Percentiles rank a stretch among this genome's conserved stretches.
Conservation (phyloP, 164 flowering plant species). For the Protea cynaroides region DNA sequence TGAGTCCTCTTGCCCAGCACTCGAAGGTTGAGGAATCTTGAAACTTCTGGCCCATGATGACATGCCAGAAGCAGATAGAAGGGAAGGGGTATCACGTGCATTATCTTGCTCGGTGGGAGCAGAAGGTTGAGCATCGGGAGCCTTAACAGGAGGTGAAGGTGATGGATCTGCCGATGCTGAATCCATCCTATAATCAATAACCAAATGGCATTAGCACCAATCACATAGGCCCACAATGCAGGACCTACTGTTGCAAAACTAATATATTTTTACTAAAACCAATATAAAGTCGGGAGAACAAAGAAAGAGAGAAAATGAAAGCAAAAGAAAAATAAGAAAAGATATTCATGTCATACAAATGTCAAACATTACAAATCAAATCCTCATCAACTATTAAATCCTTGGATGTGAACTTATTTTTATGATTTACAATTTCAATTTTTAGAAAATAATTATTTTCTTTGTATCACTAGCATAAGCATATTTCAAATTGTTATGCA, state of each 20-base stretch:
- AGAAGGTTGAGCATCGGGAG: constrained; percentile 25
- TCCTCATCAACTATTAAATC: too few species aligned
- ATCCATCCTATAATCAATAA: constrained; percentile 32
- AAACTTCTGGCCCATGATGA: constrained; percentile 81
- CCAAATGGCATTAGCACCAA: neutral
- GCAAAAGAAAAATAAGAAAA: too few species aligned
- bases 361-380: too few species aligned
- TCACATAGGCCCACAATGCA: constrained; percentile 1
- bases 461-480: too few species aligned
- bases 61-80: constrained; percentile 56
- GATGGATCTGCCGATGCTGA: constrained; percentile 35
- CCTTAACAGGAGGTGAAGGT: constrained; percentile 21
- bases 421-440: too few species aligned
- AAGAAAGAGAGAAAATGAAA: too few species aligned
- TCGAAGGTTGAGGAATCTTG: constrained; percentile 58
- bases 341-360: too few species aligned
- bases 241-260: neutral
- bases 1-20: constrained; percentile 40
- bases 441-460: too few species aligned
- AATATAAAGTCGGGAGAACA: too few species aligned
- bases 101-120: constrained; percentile 32
- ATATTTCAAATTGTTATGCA: too few species aligned
- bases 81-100: constrained; percentile 40
- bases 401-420: too few species aligned
- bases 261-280: too few species aligned